Conservation (phyloP, 1,284 basidiomycete genomes). For the Cerioporus squamosus region DNA sequence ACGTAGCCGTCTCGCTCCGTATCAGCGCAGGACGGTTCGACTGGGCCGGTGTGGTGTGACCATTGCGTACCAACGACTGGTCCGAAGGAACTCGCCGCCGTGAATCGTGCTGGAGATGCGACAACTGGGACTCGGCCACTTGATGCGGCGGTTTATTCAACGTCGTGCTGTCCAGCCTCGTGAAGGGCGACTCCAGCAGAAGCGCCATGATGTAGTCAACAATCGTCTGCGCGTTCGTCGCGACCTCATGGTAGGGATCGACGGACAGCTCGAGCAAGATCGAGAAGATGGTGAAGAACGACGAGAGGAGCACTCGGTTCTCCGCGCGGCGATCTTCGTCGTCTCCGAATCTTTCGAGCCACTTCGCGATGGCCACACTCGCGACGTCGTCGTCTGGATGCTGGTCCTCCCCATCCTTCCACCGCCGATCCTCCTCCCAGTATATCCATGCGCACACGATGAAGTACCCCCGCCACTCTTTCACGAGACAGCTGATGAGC, state of each 20-base stretch:
- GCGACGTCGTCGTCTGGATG: constrained; percentile 69
- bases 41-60: constrained; percentile 43
- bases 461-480: constrained; percentile 96
- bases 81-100: constrained; percentile 60
- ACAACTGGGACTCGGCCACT: constrained; percentile 26
- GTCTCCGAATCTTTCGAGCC: constrained; percentile 71
- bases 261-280: constrained; percentile 90
- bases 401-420: constrained; percentile 41
- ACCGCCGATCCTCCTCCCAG: constrained; percentile 83
- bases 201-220: constrained; percentile 93
- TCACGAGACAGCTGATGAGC: constrained; percentile 90
- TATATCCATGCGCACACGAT: constrained; percentile 96
- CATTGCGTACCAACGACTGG: constrained; percentile 46
- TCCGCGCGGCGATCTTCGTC: constrained; percentile 75
- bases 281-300: constrained; percentile 93
- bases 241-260: constrained; percentile 93
- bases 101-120: constrained; percentile 21
- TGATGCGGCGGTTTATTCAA: constrained; percentile 56
- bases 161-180: constrained; percentile 68
- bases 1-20: constrained; percentile 67
- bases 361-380: constrained; percentile 74
- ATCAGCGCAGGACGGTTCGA: constrained; percentile 49
- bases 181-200: constrained; percentile 88
- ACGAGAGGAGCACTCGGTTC: constrained; percentile 84
- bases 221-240: constrained; percentile 88